These are phyloP conservation scores for Fistulifera pelliculosa DNA, from an alignment of 108 stramenopile genomes.

Conservation along the genomic window DNA sequence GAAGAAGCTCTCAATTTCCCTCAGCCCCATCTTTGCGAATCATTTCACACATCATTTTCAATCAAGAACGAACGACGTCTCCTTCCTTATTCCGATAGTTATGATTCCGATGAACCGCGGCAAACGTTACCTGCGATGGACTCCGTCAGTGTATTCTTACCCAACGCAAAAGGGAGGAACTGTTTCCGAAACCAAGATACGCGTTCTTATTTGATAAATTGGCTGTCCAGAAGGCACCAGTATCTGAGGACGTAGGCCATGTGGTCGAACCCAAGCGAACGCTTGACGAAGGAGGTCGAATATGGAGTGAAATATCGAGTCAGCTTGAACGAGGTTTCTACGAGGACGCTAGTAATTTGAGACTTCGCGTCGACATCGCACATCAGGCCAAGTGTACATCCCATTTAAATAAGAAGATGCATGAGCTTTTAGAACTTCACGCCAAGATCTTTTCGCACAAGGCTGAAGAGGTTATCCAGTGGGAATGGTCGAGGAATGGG, in stretches of 20 bases:
- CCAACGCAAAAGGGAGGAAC: background rate
- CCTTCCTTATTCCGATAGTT: too few species aligned
- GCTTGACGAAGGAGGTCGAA: background rate
- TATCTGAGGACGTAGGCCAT: background rate
- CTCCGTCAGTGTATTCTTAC: background rate
- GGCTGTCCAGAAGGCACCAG: background rate
- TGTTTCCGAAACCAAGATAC: background rate
- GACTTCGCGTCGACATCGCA: background rate
- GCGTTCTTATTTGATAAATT: background rate
- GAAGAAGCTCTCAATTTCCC: slow-evolving; percentile 3
- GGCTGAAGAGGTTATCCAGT: background rate
- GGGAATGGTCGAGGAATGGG: background rate
- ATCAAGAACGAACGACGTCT: background rate
- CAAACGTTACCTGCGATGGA: background rate
- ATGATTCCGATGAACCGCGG: too few species aligned
- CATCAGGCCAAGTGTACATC: slow-evolving; percentile 8
- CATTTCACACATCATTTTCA: background rate
- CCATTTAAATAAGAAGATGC: slow-evolving; percentile 1
- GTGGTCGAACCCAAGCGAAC: background rate
- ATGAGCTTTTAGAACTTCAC: background rate
- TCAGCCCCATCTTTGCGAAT: background rate
- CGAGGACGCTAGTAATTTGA: background rate
- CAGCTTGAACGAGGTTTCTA: slow-evolving; percentile 4
- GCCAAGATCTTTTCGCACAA: background rate
- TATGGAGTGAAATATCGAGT: slow-evolving; percentile 3